Base-by-base conservation (phyloP, 768 basidiomycete species). In the Amanita molliuscula region DNA sequence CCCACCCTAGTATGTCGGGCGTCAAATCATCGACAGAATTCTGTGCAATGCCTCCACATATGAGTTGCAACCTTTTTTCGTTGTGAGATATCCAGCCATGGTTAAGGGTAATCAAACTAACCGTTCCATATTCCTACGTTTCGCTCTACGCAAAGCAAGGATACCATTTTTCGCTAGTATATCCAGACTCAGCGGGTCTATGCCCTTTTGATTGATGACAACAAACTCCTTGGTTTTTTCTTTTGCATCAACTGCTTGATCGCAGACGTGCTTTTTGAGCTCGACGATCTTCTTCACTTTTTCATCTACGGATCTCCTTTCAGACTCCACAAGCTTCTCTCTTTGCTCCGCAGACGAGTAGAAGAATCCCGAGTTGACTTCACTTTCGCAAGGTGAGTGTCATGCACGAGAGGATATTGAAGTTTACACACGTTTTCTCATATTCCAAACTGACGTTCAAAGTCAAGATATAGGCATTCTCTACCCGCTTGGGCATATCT, bases 361-460 rank as follows among this genome's bases (percentile, higher is more conserved):
- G 76, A 97, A 99, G 78, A 99, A 99, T 21, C 92, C 84, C 31
- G 96, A 97, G 72, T 99, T 99, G 62, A 99, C 92, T 77, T 99
- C 96, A 56, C 94, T 98, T 59, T 44, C 50, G 50, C 47, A 50
- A 53, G 53, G 48, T 61, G 53, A 50, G 25, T 46, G 48, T 47
- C 53, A 59, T 52, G n/a, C 40, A 10, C 44, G 25, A 55, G n/a
- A n/a, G 23, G 15, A 10, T 47, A 47, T 37, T 15, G 23, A 29
- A 25, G 20, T 28, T 18, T 23, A 77, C 91, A 59, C 62, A 96
- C 95, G 96, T 99, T 72, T 99, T 99, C 67, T 99, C 96, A 65
- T 99, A 99, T 65, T 99, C 96, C 54, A 99, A 72, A 57, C 89
- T 93, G 63, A 98, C 96, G 67, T 99, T 99, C 60, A 99, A 72